Evolutionary conservation across 2,329 filamentous ascomycete genomes (phyloP).

Genomic region (Apiospora aurea): DNA sequence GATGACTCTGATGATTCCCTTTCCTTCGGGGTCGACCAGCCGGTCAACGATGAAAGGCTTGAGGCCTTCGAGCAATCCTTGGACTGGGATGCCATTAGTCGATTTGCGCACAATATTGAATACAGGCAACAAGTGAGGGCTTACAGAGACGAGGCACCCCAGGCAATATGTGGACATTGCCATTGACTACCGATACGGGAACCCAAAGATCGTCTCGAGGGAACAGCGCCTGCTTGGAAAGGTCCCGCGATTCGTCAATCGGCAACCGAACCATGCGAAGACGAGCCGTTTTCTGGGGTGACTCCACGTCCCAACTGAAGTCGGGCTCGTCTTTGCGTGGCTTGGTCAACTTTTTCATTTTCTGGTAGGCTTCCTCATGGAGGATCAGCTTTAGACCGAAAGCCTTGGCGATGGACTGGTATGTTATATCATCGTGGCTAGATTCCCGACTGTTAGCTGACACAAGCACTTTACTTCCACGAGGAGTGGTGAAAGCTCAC

Average conservation of each 20-base stretch:
- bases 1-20: conserved; percentile 78
- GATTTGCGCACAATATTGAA: neutral
- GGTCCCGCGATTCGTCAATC: conserved; percentile 69
- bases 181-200: conserved; percentile 86
- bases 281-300: conserved; percentile 79
- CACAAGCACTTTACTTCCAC: neutral
- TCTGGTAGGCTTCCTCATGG: conserved; percentile 77
- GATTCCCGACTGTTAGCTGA: conserved; percentile 19
- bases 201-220: conserved; percentile 87
- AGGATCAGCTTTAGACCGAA: conserved; percentile 80
- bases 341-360: conserved; percentile 84
- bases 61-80: conserved; percentile 77
- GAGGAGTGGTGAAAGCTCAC: conserved; percentile 56
- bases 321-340: conserved; percentile 74
- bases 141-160: conserved; percentile 83
- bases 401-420: conserved; percentile 90
- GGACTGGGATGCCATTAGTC: conserved; percentile 55
- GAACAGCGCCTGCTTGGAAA: conserved; percentile 79
- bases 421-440: conserved; percentile 97
- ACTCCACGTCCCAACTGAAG: conserved; percentile 87
- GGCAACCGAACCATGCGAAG: conserved; percentile 91
- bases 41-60: conserved; percentile 75
- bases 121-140: conserved; percentile 34
- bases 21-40: conserved; percentile 79
- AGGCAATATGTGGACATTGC: conserved; percentile 91